Base-by-base conservation (phyloP, 257 asterid genomes). In the Mentha longifolia region DNA sequence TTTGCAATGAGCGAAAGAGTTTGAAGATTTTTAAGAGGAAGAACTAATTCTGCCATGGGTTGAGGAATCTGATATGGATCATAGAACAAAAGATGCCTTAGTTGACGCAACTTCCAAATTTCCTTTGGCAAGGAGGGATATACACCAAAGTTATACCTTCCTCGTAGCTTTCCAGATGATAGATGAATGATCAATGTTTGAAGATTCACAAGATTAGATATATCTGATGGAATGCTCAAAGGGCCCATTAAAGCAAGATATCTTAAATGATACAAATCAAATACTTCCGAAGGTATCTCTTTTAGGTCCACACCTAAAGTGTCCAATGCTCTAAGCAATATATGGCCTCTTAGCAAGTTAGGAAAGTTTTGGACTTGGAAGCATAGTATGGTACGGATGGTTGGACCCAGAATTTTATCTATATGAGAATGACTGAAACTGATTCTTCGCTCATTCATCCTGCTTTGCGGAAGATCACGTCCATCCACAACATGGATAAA, bases 201-300 rank as follows among this genome's bases (percentile, higher is more conserved):
- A 69, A 69, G 74, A 57, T 69, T 69, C 20, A 22, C 31, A 15
- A 68, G 74, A 3, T 55, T 68, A 41, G 42, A 55, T 55, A 68
- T 42, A 25, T 55, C 31, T 28, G 74, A 33, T 9, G 74, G 43
- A 30, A 69, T 41, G 28, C 2, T 56, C 58, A 15, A 70, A 39
- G 4, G 6, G 6, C n/a, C 9, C 45, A 6, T 22, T 59, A 59
- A 5, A 59, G 68, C 50, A 31, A 71, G 75, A 33, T 31, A 71
- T 57, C 68, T 46, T 3, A 71, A 19, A 43, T 71, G 61, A 43
- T 45, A 11, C 1, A 71, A 14, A 3, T 31, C 68, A 12, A 60
- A 59, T 17, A 60, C n/a, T 35, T 59, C 50, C 5, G 37, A 5
- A 30, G 51, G 60, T 8, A 59, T 45, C 22, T 41, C 3, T 5